Evolutionary conservation across 2,329 filamentous ascomycete species (phyloP), one percentile per base, ranked within the genome.

Genomic region (Cytospora paraplurivora): DNA sequence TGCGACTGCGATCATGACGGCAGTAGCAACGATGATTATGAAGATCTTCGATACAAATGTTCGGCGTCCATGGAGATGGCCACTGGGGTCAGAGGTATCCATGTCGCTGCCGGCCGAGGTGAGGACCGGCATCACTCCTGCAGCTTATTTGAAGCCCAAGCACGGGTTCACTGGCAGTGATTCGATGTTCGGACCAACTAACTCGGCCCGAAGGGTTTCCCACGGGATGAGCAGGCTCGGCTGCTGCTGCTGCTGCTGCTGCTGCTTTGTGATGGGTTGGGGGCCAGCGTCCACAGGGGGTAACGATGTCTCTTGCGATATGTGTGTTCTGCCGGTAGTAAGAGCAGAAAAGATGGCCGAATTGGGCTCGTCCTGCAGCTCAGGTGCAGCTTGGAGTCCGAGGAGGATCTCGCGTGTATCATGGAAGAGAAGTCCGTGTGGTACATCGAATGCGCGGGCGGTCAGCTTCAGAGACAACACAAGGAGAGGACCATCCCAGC

Each of bases 71-170:
- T 49, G n/a, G n/a, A 56, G 38, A 27, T 47, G 47, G 37, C 59
- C 55, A 53, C 53, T 38, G 41, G 37, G 38, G 41, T 44, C 35
- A 27, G 59, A 53, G 33, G 38, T 19, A 35, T 61, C 58, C 58
- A 50, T 56, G 27, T 65, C 37, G 55, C 50, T 65, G 41, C 34
- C 50, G 33, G 63, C 41, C n/a, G 63, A 61, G 34, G 51, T 65
- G 35, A 65, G 34, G 55, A 56, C 55, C 52, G 63, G 63, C 63
- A 65, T 65, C 11, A 37, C 63, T 56, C 49, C 44, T 50, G 56
- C 54, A 55, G 57, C 60, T 47, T 56, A 62, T 44, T 49, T 33
- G 50, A 35, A 27, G 38, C 38, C 13, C 35, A 33, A 33, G 34
- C 33, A 56, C 51, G 32, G 51, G 21, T 13, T 35, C 10, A 27